A percentile compares a stretch with the other conserved stretches of the same genome.
phyloP scores from a whole-genome alignment of 176 grass and related monocot species.

The Carex scoparia region DNA sequence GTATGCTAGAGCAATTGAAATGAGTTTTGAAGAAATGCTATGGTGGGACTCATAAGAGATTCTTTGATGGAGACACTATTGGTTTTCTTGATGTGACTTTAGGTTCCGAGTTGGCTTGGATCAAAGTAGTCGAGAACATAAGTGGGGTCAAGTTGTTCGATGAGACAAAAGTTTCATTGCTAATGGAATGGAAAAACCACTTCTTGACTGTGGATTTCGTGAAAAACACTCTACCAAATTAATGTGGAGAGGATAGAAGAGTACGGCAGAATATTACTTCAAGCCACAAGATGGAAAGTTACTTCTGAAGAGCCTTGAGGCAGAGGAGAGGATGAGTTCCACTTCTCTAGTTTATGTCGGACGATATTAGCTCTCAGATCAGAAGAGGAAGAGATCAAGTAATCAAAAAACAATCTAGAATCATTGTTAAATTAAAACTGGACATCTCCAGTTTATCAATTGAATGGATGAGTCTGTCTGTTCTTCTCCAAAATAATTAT shows the following conservation, averaged over 20 bases:
- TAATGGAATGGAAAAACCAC: constrained; percentile 26
- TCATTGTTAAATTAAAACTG: too few species aligned
- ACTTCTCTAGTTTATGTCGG: too few species aligned
- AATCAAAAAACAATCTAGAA: too few species aligned
- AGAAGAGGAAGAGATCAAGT: too few species aligned
- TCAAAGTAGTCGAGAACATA: constrained; percentile 28
- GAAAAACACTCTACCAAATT: constrained; percentile 9
- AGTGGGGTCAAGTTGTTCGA: constrained; percentile 16
- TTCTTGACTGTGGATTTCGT: constrained; percentile 25
- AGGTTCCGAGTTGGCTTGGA: constrained; percentile 35
- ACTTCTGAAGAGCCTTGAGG: too few species aligned
- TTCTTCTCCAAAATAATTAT: too few species aligned
- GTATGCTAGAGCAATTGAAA: constrained; percentile 21
- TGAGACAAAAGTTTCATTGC: constrained; percentile 12
- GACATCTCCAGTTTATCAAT: too few species aligned
- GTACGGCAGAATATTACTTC: background rate
- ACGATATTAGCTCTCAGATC: too few species aligned
- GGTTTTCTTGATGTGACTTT: constrained; percentile 39
- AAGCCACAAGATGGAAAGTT: too few species aligned
- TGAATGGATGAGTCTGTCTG: too few species aligned
- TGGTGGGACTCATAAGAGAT: background rate
- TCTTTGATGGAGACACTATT: constrained; percentile 19
- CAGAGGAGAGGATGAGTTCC: too few species aligned
- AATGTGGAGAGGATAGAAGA: constrained; percentile 20
- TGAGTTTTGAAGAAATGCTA: constrained; percentile 19